Evolutionary conservation across 1,284 basidiomycete genomes (phyloP), one percentile per base, ranked within the genome.

Genomic region (Cystobasidium pallidum): DNA sequence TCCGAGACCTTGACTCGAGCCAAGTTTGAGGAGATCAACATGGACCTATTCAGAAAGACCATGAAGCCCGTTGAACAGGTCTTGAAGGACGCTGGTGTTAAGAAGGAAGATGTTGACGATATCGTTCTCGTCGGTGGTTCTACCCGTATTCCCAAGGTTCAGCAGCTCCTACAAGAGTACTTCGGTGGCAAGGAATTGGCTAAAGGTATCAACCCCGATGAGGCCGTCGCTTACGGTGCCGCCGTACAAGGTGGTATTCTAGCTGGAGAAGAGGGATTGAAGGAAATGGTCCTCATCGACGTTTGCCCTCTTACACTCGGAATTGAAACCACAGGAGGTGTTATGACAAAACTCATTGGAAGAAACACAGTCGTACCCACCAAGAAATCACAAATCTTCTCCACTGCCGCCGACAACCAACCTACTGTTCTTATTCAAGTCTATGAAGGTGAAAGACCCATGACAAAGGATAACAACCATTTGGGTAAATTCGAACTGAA

Each of bases 11-110:
- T 98, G 52, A 98, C 95, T 74, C 89, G 94, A 74, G 94, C 95
- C 84, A 98, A 97, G 84, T 98, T 99, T 81, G 95, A 98, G 83
- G 94, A 98, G 83, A 86, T 98, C 78, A 97, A 97, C 88, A 91
- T 96, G 85, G 94, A 99, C 80, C 88, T 98, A 64, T 98, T 99
- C 91, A 88, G 93, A 80, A 94, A 94, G 88, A 98, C 95, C 54
- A 93, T 98, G 91, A 95, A 94, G 86, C 95, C 95, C 77, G 95
- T 98, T 77, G 94, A 97, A 84, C 94, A 97, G 83, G 95, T 98
- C 41, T 86, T 98, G 80, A 97, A 97, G 88, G 95, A 99, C 80
- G 90, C 95, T 76, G 90, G 90, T 79, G 89, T 98, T 81, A 95
- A 94, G 88, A 98, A 98, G 88, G 93, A 97, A 78, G 91, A 94